These are phyloP conservation scores for Heritiera fomes DNA, from an alignment of 345 rosid species.

Conservation along the genomic window DNA sequence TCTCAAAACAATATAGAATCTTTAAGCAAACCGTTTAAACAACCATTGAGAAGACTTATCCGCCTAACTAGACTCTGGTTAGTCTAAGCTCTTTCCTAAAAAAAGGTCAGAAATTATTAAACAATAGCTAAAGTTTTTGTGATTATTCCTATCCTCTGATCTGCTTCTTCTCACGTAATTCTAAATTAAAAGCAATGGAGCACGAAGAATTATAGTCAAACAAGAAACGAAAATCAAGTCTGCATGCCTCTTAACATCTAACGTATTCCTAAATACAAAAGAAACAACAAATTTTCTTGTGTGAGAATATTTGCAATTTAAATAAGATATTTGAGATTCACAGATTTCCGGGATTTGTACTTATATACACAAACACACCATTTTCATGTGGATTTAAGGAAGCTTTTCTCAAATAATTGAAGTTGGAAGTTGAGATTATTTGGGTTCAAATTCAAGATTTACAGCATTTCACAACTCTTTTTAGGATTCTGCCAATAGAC, in stretches of 20 bases:
- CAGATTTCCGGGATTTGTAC: constrained; percentile 2
- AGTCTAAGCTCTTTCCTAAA: constrained; percentile 7
- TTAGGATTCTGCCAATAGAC: no score
- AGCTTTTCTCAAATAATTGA: no score
- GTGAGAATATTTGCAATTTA: constrained; percentile 26
- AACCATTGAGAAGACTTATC: constrained; percentile 4
- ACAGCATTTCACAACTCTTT: no score
- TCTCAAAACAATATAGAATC: constrained; percentile 1
- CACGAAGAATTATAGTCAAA: neutral
- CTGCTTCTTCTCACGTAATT: neutral
- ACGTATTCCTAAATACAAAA: neutral
- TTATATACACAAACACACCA: no score
- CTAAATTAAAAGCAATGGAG: neutral
- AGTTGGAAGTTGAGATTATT: no score
- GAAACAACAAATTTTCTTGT: constrained; percentile 18
- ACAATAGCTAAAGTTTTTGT: neutral
- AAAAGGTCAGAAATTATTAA: neutral
- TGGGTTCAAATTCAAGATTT: no score
- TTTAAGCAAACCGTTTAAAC: neutral
- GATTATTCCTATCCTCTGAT: neutral
- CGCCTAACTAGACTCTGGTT: neutral
- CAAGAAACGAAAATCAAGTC: neutral
- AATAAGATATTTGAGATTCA: constrained; percentile 20
- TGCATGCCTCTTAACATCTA: neutral
- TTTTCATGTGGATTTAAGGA: constrained; percentile 2